Base-by-base conservation (phyloP, 768 basidiomycete genomes). In the Brasilioporus rufonigricans region DNA sequence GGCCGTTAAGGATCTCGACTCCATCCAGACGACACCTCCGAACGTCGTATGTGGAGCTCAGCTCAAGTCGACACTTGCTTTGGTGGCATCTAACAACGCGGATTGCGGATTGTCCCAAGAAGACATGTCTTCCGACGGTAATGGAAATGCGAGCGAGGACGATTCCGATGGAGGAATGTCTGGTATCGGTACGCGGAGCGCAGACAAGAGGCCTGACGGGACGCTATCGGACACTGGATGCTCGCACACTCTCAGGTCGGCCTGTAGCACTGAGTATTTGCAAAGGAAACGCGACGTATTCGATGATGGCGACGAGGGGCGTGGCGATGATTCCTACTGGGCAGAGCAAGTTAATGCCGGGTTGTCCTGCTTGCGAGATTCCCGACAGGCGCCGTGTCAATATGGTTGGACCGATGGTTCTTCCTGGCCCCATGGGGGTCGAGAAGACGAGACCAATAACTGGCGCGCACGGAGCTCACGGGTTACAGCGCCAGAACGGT, bases 401-500 rank as follows among this genome's bases (percentile, higher is more conserved):
- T 18, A 18, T 36, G 19, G 46, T 3, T 47, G 23, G 49, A n/a
- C 47, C 6, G 48, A 54, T 21, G 11, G 4, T 8, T 21, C 44
- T n/a, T 44, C 45, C 9, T 55, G 55, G 53, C 26, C 32, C 2
- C 43, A 13, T 9, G 52, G 47, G 16, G 32, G 50, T 53, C 53
- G 35, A 23, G 61, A 44, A 39, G 45, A 50, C 33, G 53, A 50
- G 39, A 38, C 8, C 9, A 27, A 55, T 14, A 51, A 55, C 39
- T 62, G 60, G 65, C 65, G 62, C 26, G 11, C 23, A 11, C 57
- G 53, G 33, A 21, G 14, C 18, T 14, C 45, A 29, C 53, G 36
- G 2, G 26, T 43, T 6, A 11, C 54, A 40, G 7, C 9, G 9
- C 23, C 41, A 2, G 44, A 41, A n/a, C 32, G 21, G 16, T 29